Conservation (phyloP, 192 early-diverging fungal species). For the Rhizophagus sp. region DNA sequence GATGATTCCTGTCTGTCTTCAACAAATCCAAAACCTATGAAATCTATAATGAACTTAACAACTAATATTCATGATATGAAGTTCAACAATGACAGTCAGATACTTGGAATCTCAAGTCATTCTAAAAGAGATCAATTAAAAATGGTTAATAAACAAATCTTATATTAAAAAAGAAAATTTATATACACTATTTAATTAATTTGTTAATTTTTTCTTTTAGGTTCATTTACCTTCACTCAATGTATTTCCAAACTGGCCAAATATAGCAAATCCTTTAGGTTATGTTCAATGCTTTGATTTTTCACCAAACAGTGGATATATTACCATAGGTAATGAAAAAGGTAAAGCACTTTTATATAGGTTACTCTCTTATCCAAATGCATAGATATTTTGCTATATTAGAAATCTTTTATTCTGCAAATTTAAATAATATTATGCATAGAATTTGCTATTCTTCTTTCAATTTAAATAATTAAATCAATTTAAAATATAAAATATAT, state of each 20-base stretch:
- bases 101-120: constrained; percentile 76
- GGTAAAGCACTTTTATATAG: constrained; percentile 88
- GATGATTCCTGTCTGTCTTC: constrained; percentile 54
- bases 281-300: constrained; percentile 80
- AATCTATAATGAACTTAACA: constrained; percentile 83
- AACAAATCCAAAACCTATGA: constrained; percentile 63
- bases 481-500: no score
- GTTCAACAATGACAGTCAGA: constrained; percentile 88
- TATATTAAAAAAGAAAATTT: not conserved
- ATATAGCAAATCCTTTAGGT: constrained; percentile 72
- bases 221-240: constrained; percentile 79
- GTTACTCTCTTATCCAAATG: constrained; percentile 62
- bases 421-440: no score
- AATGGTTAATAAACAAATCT: constrained; percentile 37
- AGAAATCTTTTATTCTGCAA: no score
- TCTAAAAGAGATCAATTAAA: constrained; percentile 77
- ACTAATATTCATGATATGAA: constrained; percentile 69
- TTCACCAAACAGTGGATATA: constrained; percentile 89
- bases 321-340: constrained; percentile 89
- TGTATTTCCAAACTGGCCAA: constrained; percentile 97
- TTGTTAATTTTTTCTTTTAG: not conserved
- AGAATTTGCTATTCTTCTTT: no score
- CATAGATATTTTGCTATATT: constrained; percentile 28
- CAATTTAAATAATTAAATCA: no score
- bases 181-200: not conserved